phyloP scores from a whole-genome alignment of 768 basidiomycete genomes.

The Galerina marginata region DNA sequence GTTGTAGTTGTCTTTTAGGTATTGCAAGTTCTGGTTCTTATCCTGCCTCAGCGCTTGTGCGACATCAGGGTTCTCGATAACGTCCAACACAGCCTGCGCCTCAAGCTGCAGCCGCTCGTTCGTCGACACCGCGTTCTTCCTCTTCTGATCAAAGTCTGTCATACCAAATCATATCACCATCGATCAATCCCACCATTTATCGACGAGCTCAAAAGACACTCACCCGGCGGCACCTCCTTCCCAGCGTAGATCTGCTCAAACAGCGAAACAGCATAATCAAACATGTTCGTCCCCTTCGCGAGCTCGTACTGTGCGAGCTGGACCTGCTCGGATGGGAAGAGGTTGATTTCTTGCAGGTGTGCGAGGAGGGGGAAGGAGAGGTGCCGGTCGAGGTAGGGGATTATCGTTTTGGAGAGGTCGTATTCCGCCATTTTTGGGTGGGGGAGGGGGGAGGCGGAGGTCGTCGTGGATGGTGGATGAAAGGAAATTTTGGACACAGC shows the following conservation, averaged over 20 bases:
- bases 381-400: constrained; percentile 94
- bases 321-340: constrained; percentile 82
- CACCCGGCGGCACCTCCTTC: constrained; percentile 72
- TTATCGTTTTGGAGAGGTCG: constrained; percentile 90
- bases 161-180: not conserved
- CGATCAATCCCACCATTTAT: not conserved
- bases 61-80: constrained; percentile 96
- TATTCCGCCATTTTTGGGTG: constrained; percentile 74
- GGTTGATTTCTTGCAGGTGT: constrained; percentile 76
- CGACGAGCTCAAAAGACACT: constrained; percentile 18
- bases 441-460: not conserved
- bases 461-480: constrained; percentile 10
- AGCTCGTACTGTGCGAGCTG: constrained; percentile 95
- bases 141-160: constrained; percentile 83
- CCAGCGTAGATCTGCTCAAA: constrained; percentile 82
- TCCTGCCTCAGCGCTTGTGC: constrained; percentile 94
- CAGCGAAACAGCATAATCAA: constrained; percentile 86
- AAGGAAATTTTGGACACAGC: constrained; percentile 27
- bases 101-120: constrained; percentile 87
- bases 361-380: constrained; percentile 91
- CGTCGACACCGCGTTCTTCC: constrained; percentile 80
- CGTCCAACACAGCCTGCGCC: constrained; percentile 91
- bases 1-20: constrained; percentile 90
- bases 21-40: constrained; percentile 94
- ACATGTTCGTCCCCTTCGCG: constrained; percentile 97